Evolutionary conservation across 106 monocot genomes (phyloP), one percentile per base, ranked within the genome.

Genomic region (Dendrobium officinale): DNA sequence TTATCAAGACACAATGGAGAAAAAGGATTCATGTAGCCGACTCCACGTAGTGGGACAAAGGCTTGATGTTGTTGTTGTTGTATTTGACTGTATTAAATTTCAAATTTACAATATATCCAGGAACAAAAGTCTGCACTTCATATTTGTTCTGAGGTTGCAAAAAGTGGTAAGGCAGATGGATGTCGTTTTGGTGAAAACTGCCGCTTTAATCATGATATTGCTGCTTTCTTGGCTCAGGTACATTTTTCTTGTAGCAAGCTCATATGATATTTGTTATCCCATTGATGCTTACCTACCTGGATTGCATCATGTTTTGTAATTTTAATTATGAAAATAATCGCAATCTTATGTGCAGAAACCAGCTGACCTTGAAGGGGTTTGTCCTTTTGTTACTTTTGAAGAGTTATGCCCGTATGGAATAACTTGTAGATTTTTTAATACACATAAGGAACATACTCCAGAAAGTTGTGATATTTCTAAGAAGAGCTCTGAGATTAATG

Each of bases 151-250:
- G 89, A 45, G 88, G 83, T 94, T 61, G 97, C 94, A 33, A 92
- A 85, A 84, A 77, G 47, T 64, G 88, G 89, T 44, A 89, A 88
- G 77, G 82, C 68, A 77, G 82, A 85, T 80, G 83, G 85, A 43
- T 94, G 94, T 27, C 77, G 31, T 9, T 98, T 84, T 82, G 86
- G 86, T 67, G 80, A 11, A 49, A 83, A 43, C 42, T 98, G 97
- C 78, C 94, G 94, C 56, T 94, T 92, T 85, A 94, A 85, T 80
- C 97, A 98, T 84, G 97, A 98, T 55, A 48, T 94, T 48, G 87
- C 89, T 86, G 89, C 89, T 31, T 98, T 85, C 74, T 58, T 98
- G 42, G 85, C 84, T 44, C 89, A 94, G 91, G 96, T 92, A 70
- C 55, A 33, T 77, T n/a, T 55, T 75, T 24, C 24, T 76, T 48